Percentiles rank a stretch among this genome's conserved stretches.
These are phyloP conservation scores for Oehlia diaphana DNA, from an alignment of 192 early-diverging fungal species.

Conservation along the genomic window DNA sequence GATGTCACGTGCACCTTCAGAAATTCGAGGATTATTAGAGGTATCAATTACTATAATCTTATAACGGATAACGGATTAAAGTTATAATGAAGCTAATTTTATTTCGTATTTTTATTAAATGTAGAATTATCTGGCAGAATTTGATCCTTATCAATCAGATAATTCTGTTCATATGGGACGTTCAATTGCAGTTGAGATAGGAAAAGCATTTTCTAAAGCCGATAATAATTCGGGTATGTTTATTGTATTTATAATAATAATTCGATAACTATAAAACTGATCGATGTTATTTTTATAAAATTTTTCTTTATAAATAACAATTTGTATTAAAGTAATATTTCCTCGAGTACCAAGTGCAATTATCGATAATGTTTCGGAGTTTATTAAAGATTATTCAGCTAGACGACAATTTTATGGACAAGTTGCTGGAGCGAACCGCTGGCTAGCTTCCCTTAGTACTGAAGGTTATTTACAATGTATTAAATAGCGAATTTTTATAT, in stretches of 20 bases:
- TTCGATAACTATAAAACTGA: not conserved
- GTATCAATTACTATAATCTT: slow-evolving; percentile 7
- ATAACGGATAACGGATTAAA: too few species aligned
- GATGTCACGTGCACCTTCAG: slow-evolving; percentile 64
- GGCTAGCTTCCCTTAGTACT: slow-evolving; percentile 16
- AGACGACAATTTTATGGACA: slow-evolving; percentile 55
- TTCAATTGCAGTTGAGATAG: slow-evolving; percentile 68
- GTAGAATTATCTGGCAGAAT: slow-evolving; percentile 68
- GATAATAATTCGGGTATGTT: slow-evolving; percentile 35
- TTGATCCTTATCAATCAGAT: slow-evolving; percentile 55
- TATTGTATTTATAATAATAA: slow-evolving; percentile 16
- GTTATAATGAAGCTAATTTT: not conserved
- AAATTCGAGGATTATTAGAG: slow-evolving; percentile 58
- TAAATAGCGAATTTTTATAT: not conserved
- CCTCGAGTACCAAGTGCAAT: slow-evolving; percentile 42
- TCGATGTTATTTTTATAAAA: not conserved
- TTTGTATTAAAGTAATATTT: slow-evolving; percentile 31
- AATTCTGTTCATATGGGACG: slow-evolving; percentile 67
- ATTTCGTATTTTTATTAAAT: slow-evolving; percentile 21
- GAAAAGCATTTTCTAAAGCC: slow-evolving; percentile 35
- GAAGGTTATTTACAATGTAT: not conserved
- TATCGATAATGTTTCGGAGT: slow-evolving; percentile 54
- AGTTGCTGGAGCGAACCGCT: slow-evolving; percentile 43
- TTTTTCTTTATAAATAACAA: not conserved
- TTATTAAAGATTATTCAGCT: slow-evolving; percentile 53